These are phyloP conservation scores for Verticillium alfalfae DNA, from an alignment of 2,329 filamentous ascomycete species.

Conservation along the genomic window DNA sequence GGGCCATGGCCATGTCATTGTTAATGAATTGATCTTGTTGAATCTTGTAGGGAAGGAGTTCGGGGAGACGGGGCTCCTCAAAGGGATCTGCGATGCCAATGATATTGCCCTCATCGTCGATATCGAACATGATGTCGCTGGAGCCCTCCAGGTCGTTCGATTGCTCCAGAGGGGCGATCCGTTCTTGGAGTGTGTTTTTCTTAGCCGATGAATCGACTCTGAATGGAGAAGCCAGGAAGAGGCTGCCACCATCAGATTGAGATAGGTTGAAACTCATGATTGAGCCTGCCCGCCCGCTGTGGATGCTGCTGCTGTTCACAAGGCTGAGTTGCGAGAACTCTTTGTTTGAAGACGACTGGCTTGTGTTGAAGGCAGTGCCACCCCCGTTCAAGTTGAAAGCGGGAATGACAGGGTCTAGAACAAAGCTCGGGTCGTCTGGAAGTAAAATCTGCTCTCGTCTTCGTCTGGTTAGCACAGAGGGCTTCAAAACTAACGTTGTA, in stretches of 20 bases:
- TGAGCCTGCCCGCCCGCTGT: conserved; percentile 19
- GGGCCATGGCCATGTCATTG: background rate
- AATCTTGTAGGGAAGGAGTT: conserved; percentile 16
- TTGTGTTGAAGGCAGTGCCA: conserved; percentile 24
- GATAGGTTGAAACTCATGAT: conserved; percentile 24
- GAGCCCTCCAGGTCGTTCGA: conserved; percentile 29
- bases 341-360: conserved; percentile 26
- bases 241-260: conserved; percentile 24
- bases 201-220: conserved; percentile 15
- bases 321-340: conserved; percentile 41
- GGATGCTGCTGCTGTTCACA: conserved; percentile 22
- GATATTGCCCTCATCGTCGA: conserved; percentile 47
- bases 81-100: conserved; percentile 27
- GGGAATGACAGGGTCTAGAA: conserved; percentile 59
- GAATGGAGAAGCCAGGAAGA: conserved; percentile 27
- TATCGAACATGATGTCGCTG: conserved; percentile 38
- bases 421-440: conserved; percentile 76
- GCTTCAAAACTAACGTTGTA: no score
- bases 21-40: conserved; percentile 12
- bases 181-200: conserved; percentile 10
- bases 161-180: conserved; percentile 25
- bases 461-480: conserved; percentile 7
- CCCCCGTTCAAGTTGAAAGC: conserved; percentile 43
- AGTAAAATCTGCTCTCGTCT: conserved; percentile 75
- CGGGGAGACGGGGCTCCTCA: conserved; percentile 37